Base-by-base conservation (phyloP, 2,329 filamentous ascomycete species). In the Acarospora socialis region DNA sequence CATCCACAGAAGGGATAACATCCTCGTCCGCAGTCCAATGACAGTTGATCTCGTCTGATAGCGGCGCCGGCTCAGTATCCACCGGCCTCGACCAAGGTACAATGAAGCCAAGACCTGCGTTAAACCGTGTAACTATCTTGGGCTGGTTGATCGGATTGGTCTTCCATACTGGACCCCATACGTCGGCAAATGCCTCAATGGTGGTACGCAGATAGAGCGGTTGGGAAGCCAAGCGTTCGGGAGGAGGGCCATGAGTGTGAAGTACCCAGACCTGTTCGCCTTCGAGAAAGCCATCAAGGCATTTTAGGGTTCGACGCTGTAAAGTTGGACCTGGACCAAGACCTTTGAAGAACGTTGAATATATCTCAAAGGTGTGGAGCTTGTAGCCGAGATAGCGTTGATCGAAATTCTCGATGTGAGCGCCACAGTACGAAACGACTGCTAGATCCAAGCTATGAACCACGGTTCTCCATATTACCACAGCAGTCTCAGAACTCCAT, bases 121-220 rank as follows among this genome's bases (percentile, higher is more conserved):
- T 25, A 15, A 13, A 25, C 5, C 23, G 23, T 5, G 16, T 6
- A 25, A 25, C 23, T 7, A 25, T 15, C 8, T 25, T 25, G 6
- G 7, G 23, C 7, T 12, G 16, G n/a, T n/a, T n/a, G n/a, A n/a
- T n/a, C n/a, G n/a, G n/a, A n/a, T n/a, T n/a, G 6, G 16, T 15
- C 23, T 25, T 25, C 23, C 23, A 25, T 5, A 25, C 8, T 10
- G 23, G 23, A 10, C 23, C 23, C 23, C 23, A 25, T 4, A 8
- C 16, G 23, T 25, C 23, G 23, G 23, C 23, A 25, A 25, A 25
- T 25, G 23, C 23, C 23, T 25, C 23, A 25, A 25, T 25, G 1
- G 23, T 13, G 23, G 23, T 25, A 13, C 12, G 16, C 8, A 25
- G 8, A 8, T 25, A 25, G 5, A 25, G 7, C 23, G 12, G 6